phyloP scores from a whole-genome alignment of 129 eudicot genomes.

The Centaurea solstitialis region DNA sequence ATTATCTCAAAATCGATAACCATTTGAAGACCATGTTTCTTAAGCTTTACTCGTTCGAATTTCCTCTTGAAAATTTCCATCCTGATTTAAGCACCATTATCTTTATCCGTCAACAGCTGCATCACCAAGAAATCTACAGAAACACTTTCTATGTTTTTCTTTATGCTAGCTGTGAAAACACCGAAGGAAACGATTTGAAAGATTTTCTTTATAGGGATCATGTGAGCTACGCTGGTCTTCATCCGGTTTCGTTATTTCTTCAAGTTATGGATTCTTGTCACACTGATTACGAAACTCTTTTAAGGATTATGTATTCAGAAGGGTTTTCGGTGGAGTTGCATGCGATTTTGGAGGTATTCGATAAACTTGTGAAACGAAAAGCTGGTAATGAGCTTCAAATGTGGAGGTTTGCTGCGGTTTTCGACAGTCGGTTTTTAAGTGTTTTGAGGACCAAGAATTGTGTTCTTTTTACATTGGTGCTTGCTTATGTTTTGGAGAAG shows the following conservation, averaged over 20 bases:
- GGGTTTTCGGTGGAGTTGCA: background rate
- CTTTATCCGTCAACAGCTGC: background rate
- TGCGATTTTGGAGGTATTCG: background rate
- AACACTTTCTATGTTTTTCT: background rate
- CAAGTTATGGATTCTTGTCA: background rate
- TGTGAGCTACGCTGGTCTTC: background rate
- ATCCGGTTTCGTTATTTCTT: background rate
- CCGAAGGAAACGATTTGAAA: background rate
- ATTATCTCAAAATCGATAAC: background rate
- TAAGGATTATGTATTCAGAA: background rate
- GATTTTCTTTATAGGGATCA: background rate
- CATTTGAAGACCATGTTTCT: background rate
- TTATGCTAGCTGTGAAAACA: background rate
- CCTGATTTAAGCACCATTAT: background rate
- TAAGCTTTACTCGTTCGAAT: background rate
- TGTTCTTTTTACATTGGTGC: background rate
- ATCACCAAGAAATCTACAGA: background rate
- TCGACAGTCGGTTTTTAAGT: background rate
- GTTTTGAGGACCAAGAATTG: background rate
- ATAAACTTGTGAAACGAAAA: background rate
- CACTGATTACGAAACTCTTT: background rate
- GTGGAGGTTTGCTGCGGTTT: background rate
- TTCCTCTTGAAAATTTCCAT: background rate
- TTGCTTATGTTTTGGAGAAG: background rate
- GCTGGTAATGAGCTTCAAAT: background rate